Base-by-base conservation (phyloP, 164 flowering plant species). In the Nymphaea colorata region DNA sequence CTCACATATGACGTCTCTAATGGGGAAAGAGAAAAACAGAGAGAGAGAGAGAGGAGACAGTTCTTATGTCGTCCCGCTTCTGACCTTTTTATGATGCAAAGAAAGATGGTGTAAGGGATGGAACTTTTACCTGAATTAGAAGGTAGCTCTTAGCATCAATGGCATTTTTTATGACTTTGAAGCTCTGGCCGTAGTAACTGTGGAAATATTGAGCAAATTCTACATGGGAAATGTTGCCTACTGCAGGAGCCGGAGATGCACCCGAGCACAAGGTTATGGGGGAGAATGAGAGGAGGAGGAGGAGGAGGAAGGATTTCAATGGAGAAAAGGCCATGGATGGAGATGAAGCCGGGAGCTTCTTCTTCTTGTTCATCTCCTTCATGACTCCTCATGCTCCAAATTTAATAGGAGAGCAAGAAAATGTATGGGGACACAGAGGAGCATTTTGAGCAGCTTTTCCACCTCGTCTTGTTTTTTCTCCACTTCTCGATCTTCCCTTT, bases 111-210 rank as follows among this genome's bases (percentile, higher is more conserved):
- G n/a, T n/a, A 47, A 47, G 55, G 2, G 42, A 41, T 62, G 61
- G 43, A 17, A 41, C 43, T 64, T 44, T 17, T 70, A 89, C 98
- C 97, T 87, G 99, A 55, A 89, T 80, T 68, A 94, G 99, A 76
- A 94, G 95, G 68, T 94, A 94, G 77, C 91, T 94, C 72, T 84
- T 81, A 74, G 90, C 90, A 72, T 91, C 96, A 44, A 88, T 64
- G 60, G 76, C 80, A 78, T 91, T 90, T 78, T 91, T 94, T 72
- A 94, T 88, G 78, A 94, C 99, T 77, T 91, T 94, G 83, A 94
- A 94, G 75, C 85, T 75, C 82, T 87, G 93, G 2, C 99, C 99
- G 74, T 91, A 91, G 61, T 90, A 91, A 5, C 91, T 79, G 43
- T 83, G 90, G 74, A 90, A 86, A 63, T 82, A 77, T 15, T 74